Evolutionary conservation across 2,329 filamentous ascomycete genomes (phyloP).

Genomic region (Botrytis squamosa): DNA sequence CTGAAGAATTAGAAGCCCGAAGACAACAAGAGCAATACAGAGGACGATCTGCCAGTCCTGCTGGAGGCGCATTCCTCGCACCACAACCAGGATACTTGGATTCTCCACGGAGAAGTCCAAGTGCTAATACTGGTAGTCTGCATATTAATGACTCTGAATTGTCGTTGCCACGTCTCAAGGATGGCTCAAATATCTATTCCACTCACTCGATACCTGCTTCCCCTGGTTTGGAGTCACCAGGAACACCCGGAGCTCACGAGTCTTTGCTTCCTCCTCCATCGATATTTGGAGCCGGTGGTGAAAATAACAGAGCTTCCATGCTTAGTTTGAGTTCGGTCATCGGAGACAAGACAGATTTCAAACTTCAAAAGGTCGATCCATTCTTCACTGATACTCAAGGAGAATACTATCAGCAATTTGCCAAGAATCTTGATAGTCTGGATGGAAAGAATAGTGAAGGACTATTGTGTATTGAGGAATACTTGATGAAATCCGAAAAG

Average conservation of each 20-base stretch:
- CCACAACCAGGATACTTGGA: conserved; percentile 17
- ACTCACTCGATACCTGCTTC: conserved; percentile 18
- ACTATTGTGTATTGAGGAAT: conserved; percentile 63
- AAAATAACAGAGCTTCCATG: conserved; percentile 39
- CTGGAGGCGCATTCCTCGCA: conserved; percentile 7
- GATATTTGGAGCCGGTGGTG: conserved; percentile 7
- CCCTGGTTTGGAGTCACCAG: conserved; percentile 17
- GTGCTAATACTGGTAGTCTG: conserved; percentile 10
- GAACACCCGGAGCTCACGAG: conserved; percentile 18
- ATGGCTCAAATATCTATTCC: conserved; percentile 14
- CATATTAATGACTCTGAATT: conserved; percentile 21
- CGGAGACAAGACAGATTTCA: conserved; percentile 60
- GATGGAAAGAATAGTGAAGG: conserved; percentile 55
- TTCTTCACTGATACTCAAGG: conserved; percentile 66
- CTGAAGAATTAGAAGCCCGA: conserved; percentile 19
- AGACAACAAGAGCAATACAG: conserved; percentile 9
- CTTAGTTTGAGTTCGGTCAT: conserved; percentile 51
- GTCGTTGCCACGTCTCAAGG: conserved; percentile 18
- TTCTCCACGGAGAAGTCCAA: conserved; percentile 9
- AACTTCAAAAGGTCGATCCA: conserved; percentile 64
- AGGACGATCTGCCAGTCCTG: conserved; percentile 17
- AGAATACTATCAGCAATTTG: conserved; percentile 58
- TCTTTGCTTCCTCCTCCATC: conserved; percentile 23
- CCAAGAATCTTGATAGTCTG: conserved; percentile 54
- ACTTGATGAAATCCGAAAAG: conserved; percentile 63